Base-by-base conservation (phyloP, 169 alveolate species). In the Plasmodium inui region DNA sequence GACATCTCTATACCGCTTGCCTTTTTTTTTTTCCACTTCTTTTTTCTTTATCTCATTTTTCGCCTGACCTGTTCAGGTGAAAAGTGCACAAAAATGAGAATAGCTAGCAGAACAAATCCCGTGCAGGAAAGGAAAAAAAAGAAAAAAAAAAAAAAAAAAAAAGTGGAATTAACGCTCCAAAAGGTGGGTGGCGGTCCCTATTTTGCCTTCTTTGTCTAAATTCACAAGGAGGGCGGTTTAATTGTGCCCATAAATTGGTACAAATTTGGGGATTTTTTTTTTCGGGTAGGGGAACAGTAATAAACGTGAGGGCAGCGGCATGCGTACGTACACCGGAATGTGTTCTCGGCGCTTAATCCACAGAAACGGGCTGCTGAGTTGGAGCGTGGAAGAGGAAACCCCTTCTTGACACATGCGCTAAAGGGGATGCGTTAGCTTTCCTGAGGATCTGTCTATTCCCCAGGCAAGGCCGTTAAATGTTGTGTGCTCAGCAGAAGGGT, bases 41-140 rank as follows among this genome's bases (percentile, higher is more conserved):
- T 79, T 79, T 79, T 79, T 79, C 44, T 79, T 79, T 44, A 0
- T 50, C 34, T 50, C 61, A 28, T 50, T 81, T 26, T 81, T 73
- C 53, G 10, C 82, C 41, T 73, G 41, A 17, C 39, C 74, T 61
- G 74, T 61, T 61, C 74, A 61, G 74, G 74, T 26, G 19, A 61
- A 61, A 61, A n/a, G 32, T 61, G 74, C 14, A 19, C 37, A 61
- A 61, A 19, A 61, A 19, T 17, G 32, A 61, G 14, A 61, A 19
- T 17, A 61, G 74, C 74, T 61, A 61, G 26, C 26, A 61, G 74
- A 61, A 61, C 7, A 19, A 26, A 6, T 0, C 74, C 19, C 34
- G 32, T 19, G 34, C 32, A 26, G 32, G 74, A 61, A 61, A 5
- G 22, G 39, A 32, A 32, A 32, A 32, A 32, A 32, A 32, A 32